Percentiles rank a stretch among this genome's conserved stretches.
Evolutionary conservation across 176 grass and related monocot species (phyloP).

Genomic region (bread wheat (Triticum aestivum)): DNA sequence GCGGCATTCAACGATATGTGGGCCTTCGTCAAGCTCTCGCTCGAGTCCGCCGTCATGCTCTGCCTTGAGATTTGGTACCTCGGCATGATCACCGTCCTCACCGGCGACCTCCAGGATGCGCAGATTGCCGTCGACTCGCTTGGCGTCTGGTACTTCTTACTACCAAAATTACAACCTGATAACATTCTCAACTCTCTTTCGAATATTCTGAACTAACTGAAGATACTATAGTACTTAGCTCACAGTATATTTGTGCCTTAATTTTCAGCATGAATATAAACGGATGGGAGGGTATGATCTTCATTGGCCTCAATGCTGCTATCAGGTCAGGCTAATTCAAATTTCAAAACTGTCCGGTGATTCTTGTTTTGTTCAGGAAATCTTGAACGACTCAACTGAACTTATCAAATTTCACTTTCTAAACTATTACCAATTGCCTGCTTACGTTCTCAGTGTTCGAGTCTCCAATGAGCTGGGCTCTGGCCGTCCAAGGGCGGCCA

Average conservation of each 20-base stretch:
- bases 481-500: background rate
- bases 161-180: background rate
- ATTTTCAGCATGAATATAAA: slow-evolving; percentile 61
- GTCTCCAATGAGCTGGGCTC: slow-evolving; percentile 57
- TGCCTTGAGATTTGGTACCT: slow-evolving; percentile 76
- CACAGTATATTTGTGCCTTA: background rate
- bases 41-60: slow-evolving; percentile 64
- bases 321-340: slow-evolving; percentile 26
- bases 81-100: slow-evolving; percentile 43
- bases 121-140: slow-evolving; percentile 57
- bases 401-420: background rate
- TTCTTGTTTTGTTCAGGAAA: background rate
- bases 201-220: slow-evolving; percentile 22
- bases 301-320: slow-evolving; percentile 57
- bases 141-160: slow-evolving; percentile 35
- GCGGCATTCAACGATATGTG: slow-evolving; percentile 38
- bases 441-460: slow-evolving; percentile 17
- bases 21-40: slow-evolving; percentile 46
- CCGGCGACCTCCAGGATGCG: slow-evolving; percentile 40
- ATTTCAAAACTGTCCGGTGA: background rate
- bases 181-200: background rate
- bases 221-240: background rate
- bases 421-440: background rate
- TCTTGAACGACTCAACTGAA: background rate
- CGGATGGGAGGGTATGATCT: slow-evolving; percentile 58